Evolutionary conservation across 163 green algal genomes (phyloP).

Genomic region (Chlorella variabilis): DNA sequence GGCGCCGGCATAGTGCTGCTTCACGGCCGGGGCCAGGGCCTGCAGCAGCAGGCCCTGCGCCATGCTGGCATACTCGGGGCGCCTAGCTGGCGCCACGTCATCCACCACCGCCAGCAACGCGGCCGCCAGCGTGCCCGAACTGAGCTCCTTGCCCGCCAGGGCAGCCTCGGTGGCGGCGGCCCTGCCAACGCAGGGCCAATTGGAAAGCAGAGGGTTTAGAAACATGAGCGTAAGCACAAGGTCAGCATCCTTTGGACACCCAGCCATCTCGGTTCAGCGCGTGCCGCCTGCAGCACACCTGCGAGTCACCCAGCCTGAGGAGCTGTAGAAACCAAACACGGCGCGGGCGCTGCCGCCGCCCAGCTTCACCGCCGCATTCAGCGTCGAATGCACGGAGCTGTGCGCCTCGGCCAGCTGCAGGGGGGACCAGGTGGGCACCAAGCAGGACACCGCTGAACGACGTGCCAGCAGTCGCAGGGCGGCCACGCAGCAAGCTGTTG

Average conservation of each 20-base stretch:
- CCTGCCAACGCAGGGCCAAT: background rate
- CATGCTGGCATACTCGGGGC: background rate
- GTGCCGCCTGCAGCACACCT: background rate
- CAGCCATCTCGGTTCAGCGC: too few species aligned
- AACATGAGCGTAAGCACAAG: too few species aligned
- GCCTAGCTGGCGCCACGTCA: background rate
- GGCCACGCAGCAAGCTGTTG: too few species aligned
- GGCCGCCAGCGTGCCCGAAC: background rate
- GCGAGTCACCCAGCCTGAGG: slow-evolving; percentile 5
- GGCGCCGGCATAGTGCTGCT: background rate
- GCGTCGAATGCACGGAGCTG: slow-evolving; percentile 63
- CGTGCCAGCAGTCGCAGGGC: too few species aligned
- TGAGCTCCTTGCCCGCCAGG: slow-evolving; percentile 9
- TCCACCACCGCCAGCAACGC: slow-evolving; percentile 27
- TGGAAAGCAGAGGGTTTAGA: background rate
- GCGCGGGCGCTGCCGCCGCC: background rate
- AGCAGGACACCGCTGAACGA: too few species aligned
- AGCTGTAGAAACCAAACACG: background rate
- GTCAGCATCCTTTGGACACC: too few species aligned
- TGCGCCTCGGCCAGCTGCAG: slow-evolving; percentile 61
- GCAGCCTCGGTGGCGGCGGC: slow-evolving; percentile 31
- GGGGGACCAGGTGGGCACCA: too few species aligned
- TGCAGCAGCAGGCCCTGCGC: slow-evolving; percentile 63
- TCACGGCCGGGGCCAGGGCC: slow-evolving; percentile 42
- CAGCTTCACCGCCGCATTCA: slow-evolving; percentile 55